Percentiles rank a stretch among this genome's conserved stretches.
Evolutionary conservation across 2,329 filamentous ascomycete species (phyloP).

Genomic region (Stylonectria norvegica): DNA sequence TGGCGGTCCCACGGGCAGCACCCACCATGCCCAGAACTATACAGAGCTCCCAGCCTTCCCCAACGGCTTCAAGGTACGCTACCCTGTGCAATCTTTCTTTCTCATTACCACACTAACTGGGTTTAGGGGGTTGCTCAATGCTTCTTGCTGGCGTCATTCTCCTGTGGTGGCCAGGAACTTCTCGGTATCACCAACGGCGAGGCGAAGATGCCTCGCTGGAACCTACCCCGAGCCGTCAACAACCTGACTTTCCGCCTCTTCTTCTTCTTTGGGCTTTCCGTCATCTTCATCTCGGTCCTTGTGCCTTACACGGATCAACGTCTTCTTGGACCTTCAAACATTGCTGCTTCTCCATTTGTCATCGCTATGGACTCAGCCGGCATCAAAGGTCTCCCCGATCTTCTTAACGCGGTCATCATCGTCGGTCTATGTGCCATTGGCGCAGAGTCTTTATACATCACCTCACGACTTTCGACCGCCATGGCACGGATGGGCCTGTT

Average conservation of each 20-base stretch:
- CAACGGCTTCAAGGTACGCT: not conserved
- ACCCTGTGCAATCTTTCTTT: not conserved
- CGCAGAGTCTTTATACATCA: not conserved
- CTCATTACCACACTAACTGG: not conserved
- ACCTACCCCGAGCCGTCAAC: not conserved
- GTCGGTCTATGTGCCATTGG: not conserved
- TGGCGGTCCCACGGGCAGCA: not conserved
- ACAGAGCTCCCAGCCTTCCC: not conserved
- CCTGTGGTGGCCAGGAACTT: not conserved
- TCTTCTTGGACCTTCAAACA: not conserved
- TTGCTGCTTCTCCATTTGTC: not conserved
- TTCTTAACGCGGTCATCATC: slow-evolving; percentile 1
- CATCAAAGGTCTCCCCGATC: not conserved
- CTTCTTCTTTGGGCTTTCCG: not conserved
- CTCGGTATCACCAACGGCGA: not conserved
- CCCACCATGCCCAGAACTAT: not conserved
- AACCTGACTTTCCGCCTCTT: not conserved
- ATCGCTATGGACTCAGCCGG: not conserved
- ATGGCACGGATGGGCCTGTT: slow-evolving; percentile 7
- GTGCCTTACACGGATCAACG: not conserved
- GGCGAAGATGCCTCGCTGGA: not conserved
- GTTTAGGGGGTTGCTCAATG: not conserved
- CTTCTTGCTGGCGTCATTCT: not conserved
- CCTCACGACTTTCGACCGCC: slow-evolving; percentile 9
- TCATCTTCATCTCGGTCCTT: not conserved